Evolutionary conservation across 352 stramenopile species (phyloP), one percentile per base, ranked within the genome.

Genomic region (Globisporangium emineosum): DNA sequence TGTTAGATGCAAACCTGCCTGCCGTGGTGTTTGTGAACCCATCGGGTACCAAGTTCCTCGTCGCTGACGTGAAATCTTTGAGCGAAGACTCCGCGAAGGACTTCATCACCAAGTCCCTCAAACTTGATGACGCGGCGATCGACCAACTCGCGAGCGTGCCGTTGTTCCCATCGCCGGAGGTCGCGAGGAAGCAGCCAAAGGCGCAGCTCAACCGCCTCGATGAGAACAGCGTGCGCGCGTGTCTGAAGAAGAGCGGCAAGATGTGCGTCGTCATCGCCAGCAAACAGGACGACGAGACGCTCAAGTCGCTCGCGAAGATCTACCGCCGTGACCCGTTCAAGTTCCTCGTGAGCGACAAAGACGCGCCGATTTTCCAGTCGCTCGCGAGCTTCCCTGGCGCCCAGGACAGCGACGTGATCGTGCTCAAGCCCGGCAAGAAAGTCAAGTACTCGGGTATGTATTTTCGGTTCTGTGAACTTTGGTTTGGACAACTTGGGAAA

Each of bases 281-380:
- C 37, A 81, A 76, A 45, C 45, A 33, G 27, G 43, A 43, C 43
- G 66, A 62, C 19, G 75, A 75, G n/a, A 30, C 75, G 52, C 67
- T 86, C 42, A 83, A 81, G 19, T 65, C 79, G n/a, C 68, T 91
- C 27, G 86, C 86, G 13, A 92, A 92, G 70, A 78, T 78, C n/a
- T 92, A 91, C 69, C 83, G 85, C 21, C 85, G 86, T 21, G 81
- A 91, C 49, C 81, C 83, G 37, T 86, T 94, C 58, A 69, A 61
- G 6, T 92, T 94, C 62, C 65, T 89, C 30, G 55, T 57, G n/a
- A 75, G 70, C 2, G 71, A 78, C 27, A 56, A 64, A n/a, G 70
- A 75, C 19, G 67, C 66, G 1, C 32, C 54, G n/a, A 53, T 71
- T 8, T 88, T 89, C 57, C 52, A 71, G 61, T 68, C 75, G 29